Percentiles rank a stretch among this genome's conserved stretches.
These are phyloP conservation scores for Curvularia hawaiiensis DNA, from an alignment of 2,329 filamentous ascomycete species.

Conservation along the genomic window DNA sequence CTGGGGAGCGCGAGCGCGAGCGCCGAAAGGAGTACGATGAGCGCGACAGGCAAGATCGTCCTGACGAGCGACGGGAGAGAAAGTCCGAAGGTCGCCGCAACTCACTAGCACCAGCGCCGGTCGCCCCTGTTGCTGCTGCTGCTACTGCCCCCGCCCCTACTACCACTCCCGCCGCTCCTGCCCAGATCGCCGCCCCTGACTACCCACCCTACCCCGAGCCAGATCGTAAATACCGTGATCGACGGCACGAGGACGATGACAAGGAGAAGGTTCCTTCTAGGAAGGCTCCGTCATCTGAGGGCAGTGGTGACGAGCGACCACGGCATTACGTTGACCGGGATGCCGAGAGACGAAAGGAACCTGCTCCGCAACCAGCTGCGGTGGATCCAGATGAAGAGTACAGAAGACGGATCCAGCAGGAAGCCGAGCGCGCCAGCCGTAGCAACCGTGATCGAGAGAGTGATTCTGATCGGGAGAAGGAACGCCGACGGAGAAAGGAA, in stretches of 20 bases:
- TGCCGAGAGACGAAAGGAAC: conserved; percentile 41
- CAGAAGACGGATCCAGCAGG: conserved; percentile 53
- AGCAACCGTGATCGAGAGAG: conserved; percentile 35
- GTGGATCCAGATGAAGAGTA: conserved; percentile 58
- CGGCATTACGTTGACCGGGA: conserved; percentile 47
- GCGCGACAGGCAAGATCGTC: conserved; percentile 32
- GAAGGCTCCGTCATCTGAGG: conserved; percentile 40
- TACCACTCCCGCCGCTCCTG: neutral
- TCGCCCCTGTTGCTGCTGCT: conserved; percentile 24
- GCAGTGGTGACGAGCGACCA: conserved; percentile 42
- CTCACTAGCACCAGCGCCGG: conserved; percentile 20
- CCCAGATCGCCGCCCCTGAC: conserved; percentile 22
- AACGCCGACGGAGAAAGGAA: conserved; percentile 43
- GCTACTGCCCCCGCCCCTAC: conserved; percentile 23
- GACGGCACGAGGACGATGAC: conserved; percentile 41
- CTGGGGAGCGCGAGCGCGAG: conserved; percentile 50
- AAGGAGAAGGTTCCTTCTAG: conserved; percentile 31
- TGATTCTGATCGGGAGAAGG: conserved; percentile 43
- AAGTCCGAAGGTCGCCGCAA: conserved; percentile 26
- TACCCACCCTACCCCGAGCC: conserved; percentile 26
- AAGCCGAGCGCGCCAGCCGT: conserved; percentile 47
- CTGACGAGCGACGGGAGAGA: conserved; percentile 36
- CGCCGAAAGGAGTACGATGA: conserved; percentile 37
- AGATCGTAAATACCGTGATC: conserved; percentile 40
- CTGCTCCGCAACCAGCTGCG: conserved; percentile 33